Base-by-base conservation (phyloP, 2,329 filamentous ascomycete species). In the Trichophyton mentagrophytes region DNA sequence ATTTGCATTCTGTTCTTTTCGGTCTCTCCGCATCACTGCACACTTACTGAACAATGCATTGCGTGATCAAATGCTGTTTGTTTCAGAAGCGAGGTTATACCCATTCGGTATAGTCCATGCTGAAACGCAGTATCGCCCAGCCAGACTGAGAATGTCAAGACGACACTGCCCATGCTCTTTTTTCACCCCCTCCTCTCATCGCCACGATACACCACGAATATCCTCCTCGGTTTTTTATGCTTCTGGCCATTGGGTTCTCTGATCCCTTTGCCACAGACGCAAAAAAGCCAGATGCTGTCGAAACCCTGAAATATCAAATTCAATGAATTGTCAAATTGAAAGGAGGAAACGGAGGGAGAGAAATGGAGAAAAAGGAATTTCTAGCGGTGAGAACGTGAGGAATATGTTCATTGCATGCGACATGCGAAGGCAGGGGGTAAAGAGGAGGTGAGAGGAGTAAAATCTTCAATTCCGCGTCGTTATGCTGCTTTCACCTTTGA, bases 21-120 rank as follows among this genome's bases (percentile, higher is more conserved):
- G 13, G 22, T 25, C 51, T 55, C 30, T 55, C 27, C 25, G 25
- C n/a, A 44, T 17, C 30, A 20, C 20, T 55, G 25, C 51, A 30
- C 51, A 51, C 22, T 55, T 36, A 27, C 27, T 22, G 30, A 55
- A 55, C 51, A 36, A 36, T 33, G 51, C 51, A 36, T 55, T 55
- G 51, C 51, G 51, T 55, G 51, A 55, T 55, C 25, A 55, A 36
- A 55, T 36, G 30, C 51, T 36, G 51, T 44, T 44, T 44, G 40
- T 55, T 36, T 36, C 51, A 15, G 51, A 55, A 55, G 51, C 51
- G 51, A 55, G 27, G 33, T 55, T 36, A 55, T 55, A 36, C 51
- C 15, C 33, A 55, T 55, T 33, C 27, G 51, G 51, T 20, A 55
- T 55, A 55, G 27, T 20, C 51, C 51, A 33, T 55, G 27, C 30